Base-by-base conservation (phyloP, 2,329 filamentous ascomycete species). In the Ceratocystis lukuohia region DNA sequence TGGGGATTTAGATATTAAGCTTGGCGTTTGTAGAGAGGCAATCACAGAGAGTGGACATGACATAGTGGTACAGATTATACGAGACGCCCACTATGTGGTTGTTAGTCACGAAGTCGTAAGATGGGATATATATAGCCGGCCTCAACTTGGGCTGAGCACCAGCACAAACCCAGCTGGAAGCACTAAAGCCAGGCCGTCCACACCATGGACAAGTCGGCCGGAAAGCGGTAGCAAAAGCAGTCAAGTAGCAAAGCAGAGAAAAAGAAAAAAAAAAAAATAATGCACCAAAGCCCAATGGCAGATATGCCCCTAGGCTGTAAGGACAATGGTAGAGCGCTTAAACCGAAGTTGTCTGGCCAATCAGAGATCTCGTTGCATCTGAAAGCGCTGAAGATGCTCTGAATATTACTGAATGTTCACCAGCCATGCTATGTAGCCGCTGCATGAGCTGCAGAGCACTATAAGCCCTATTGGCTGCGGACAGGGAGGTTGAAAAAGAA, bases 241-340 rank as follows among this genome's bases (percentile, higher is more conserved):
- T 3, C 33, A 37, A 50, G 48, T 12, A 50, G n/a, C 10, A 15
- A 20, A 30, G 30, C 17, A 57, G 8, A 57, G 30, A 30, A 28
- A 56, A 5, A 1, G 15, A 17, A 33, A 28, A 6, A n/a, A 22
- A 28, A 10, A 10, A 30, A 15, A 7, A 17, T 2, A 30, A 57
- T 57, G 78, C 12, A 76, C 73, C 0, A 69, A 64, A 57, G 76
- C 53, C 25, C 37, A 41, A 41, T 4, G 37, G 12, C 10, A 41
- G 3, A 15, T 1, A 5, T 15, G 10, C 10, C 10, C 10, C 37
- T 15, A 12, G 3, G 37, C 37, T 12, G 37, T 12, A 41, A 41
- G 3, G 1, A 12, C 37, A 12, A 15, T 41, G 12, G 37, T 41
- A 41, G 3, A 15, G 53, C 53, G 53, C 53, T 57, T 57, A 57